Percentiles rank a stretch among this genome's conserved stretches.
phyloP scores from a whole-genome alignment of 140 eudicot genomes.

The Ambrosia hybrid region DNA sequence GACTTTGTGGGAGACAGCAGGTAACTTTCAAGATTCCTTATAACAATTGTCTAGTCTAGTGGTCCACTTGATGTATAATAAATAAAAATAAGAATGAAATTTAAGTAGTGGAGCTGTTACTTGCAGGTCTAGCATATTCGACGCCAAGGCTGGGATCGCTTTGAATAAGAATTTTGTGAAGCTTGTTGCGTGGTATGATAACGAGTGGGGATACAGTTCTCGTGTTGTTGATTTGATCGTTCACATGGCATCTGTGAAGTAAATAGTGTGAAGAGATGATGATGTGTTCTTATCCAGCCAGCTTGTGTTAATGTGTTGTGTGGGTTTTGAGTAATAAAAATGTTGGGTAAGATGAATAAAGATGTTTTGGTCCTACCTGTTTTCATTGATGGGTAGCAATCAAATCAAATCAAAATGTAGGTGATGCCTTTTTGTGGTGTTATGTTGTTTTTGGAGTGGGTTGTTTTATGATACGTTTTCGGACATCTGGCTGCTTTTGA shows the following conservation, averaged over 20 bases:
- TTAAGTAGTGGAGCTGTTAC: conserved; percentile 18
- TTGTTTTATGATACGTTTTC: conserved; percentile 16
- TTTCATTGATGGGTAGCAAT: conserved; percentile 22
- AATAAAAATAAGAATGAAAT: conserved; percentile 10
- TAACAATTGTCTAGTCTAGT: not conserved
- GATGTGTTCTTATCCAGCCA: conserved; percentile 19
- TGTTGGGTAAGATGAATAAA: conserved; percentile 29
- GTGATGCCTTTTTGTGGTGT: conserved; percentile 2
- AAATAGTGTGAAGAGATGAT: conserved; percentile 7
- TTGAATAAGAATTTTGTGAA: conserved; percentile 59
- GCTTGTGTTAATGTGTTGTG: conserved; percentile 18
- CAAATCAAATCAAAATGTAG: conserved; percentile 8
- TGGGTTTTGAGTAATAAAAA: conserved; percentile 32
- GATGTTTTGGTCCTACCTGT: conserved; percentile 11
- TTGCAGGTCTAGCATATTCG: conserved; percentile 75
- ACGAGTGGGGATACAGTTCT: conserved; percentile 81
- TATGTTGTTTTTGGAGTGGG: conserved; percentile 16
- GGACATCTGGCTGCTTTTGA: conserved; percentile 3
- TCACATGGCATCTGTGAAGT: conserved; percentile 51
- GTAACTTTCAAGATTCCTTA: conserved; percentile 24
- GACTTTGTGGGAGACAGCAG: conserved; percentile 75
- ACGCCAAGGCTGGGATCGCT: conserved; percentile 80
- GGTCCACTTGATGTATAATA: conserved; percentile 11
- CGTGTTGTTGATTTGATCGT: conserved; percentile 63
- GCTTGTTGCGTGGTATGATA: conserved; percentile 78